These are phyloP conservation scores for Thraustochytrium striatum DNA, from an alignment of 352 stramenopile genomes.

Conservation along the genomic window DNA sequence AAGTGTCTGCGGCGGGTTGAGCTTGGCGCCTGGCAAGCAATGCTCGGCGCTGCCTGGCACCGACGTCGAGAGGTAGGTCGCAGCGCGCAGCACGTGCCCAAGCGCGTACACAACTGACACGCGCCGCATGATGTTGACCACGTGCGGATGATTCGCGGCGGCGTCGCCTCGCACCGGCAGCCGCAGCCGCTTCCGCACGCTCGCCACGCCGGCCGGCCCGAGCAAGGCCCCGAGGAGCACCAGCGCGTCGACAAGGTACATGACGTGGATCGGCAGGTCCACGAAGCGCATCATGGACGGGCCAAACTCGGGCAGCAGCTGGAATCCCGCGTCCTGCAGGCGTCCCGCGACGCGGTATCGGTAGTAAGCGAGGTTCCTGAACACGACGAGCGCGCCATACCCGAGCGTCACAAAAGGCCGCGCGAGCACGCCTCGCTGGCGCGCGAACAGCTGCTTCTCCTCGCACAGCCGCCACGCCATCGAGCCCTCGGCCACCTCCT, in stretches of 20 bases:
- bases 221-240: conserved; percentile 19
- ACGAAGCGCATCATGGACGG: not conserved
- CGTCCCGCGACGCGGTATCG: no score
- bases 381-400: not conserved
- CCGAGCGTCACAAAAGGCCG: not conserved
- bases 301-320: conserved; percentile 12
- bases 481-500: no score
- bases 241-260: not conserved
- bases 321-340: not conserved
- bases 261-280: conserved; percentile 1
- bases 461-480: conserved; percentile 25
- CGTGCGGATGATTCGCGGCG: conserved; percentile 15
- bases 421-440: not conserved
- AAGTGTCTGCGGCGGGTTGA: conserved; percentile 13
- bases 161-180: not conserved
- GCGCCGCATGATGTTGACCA: conserved; percentile 18
- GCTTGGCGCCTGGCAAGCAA: not conserved
- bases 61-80: conserved; percentile 3
- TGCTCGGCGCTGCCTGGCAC: not conserved
- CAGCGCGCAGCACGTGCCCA: conserved; percentile 13
- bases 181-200: no score
- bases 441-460: not conserved
- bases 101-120: not conserved
- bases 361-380: conserved; percentile 23
- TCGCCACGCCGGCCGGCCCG: no score